Evolutionary conservation across 2,329 filamentous ascomycete species (phyloP).

Genomic region (Capronia epimyces): DNA sequence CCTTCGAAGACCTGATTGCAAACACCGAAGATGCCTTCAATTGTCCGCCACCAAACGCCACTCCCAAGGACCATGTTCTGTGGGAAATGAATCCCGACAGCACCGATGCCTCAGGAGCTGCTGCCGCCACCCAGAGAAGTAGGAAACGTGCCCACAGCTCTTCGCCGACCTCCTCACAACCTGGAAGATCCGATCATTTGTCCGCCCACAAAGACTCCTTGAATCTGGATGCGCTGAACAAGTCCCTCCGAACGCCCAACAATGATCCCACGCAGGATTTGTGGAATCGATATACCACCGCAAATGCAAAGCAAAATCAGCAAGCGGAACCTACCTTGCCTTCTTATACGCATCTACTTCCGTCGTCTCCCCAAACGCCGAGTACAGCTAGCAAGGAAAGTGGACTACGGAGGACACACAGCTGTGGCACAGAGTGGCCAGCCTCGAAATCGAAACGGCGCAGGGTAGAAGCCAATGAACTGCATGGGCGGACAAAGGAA

Average conservation of each 20-base stretch:
- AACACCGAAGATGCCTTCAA: constrained; percentile 54
- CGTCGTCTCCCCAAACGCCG: constrained; percentile 65
- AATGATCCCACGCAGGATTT: constrained; percentile 68
- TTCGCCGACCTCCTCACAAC: constrained; percentile 63
- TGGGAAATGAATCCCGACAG: constrained; percentile 51
- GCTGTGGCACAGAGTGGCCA: constrained; percentile 66
- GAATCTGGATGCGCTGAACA: constrained; percentile 55
- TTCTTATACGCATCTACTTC: constrained; percentile 59
- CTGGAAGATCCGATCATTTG: constrained; percentile 36
- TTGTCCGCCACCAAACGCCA: constrained; percentile 45
- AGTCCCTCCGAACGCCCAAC: constrained; percentile 59
- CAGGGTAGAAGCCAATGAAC: constrained; percentile 48
- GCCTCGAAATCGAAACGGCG: constrained; percentile 56
- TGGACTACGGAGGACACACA: constrained; percentile 59
- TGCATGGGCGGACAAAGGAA: constrained; percentile 44
- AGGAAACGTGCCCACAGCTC: constrained; percentile 69
- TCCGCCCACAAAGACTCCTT: constrained; percentile 43
- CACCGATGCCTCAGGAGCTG: constrained; percentile 41
- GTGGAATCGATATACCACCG: constrained; percentile 68
- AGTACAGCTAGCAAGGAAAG: constrained; percentile 43
- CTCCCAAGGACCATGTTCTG: constrained; percentile 56
- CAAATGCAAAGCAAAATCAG: constrained; percentile 42
- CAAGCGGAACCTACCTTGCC: constrained; percentile 50
- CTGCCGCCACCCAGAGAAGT: constrained; percentile 44
- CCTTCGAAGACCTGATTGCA: constrained; percentile 56